Percentiles rank a stretch among this genome's conserved stretches.
Conservation (phyloP, 495 filamentous ascomycete genomes). For the Lophiostoma macrostomum region DNA sequence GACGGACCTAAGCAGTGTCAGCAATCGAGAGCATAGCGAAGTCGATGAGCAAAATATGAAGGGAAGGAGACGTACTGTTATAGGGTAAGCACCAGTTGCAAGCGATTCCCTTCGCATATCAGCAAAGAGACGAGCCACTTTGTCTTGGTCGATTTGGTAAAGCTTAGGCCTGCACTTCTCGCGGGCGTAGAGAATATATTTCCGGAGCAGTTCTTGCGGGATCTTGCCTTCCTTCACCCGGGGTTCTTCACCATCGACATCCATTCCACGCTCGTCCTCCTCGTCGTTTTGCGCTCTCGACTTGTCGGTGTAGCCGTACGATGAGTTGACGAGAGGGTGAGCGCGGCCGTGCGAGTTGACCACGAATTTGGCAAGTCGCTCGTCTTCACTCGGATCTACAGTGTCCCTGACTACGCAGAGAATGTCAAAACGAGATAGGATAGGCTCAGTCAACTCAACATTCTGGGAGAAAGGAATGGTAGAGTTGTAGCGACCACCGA, state of each 20-base stretch:
- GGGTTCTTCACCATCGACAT: conserved; percentile 53
- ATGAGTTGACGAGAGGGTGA: conserved; percentile 64
- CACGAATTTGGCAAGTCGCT: conserved; percentile 91
- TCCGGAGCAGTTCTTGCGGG: conserved; percentile 85
- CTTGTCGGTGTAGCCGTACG: conserved; percentile 28
- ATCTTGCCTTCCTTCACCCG: conserved; percentile 65
- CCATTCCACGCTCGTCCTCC: conserved; percentile 49
- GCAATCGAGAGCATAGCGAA: conserved; percentile 12
- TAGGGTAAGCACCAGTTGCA: conserved; percentile 94
- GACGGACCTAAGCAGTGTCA: conserved; percentile 68
- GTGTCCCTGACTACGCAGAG: conserved; percentile 95
- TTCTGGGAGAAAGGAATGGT: conserved; percentile 94
- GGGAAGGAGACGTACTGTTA: conserved; percentile 68
- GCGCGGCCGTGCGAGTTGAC: conserved; percentile 88
- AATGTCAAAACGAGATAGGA: conserved; percentile 97
- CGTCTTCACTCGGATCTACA: conserved; percentile 94
- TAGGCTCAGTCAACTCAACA: conserved; percentile 95
- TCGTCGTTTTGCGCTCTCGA: conserved; percentile 39
- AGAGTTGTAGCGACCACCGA: conserved; percentile 94
- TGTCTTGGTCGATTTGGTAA: conserved; percentile 97
- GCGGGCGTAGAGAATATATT: conserved; percentile 95
- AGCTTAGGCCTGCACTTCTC: conserved; percentile 89
- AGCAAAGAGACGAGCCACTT: conserved; percentile 87
- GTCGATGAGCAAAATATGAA: not conserved
- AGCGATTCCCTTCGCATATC: conserved; percentile 93